Evolutionary conservation across 306 rosid genomes (phyloP).

Genomic region (Prinsepia uniflora): DNA sequence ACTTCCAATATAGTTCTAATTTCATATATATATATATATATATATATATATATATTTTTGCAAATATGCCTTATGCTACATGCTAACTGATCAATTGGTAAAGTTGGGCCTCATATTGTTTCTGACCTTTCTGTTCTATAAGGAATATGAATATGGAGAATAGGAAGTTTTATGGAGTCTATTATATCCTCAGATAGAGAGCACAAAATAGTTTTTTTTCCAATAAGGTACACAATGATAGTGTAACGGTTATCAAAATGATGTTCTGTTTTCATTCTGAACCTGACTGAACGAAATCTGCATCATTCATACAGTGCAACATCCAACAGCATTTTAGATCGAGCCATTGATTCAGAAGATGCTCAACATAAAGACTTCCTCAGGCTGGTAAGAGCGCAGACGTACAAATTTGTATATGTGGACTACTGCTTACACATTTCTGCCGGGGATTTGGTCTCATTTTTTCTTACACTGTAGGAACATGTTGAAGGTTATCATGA

Average conservation of each 20-base stretch:
- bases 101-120: neutral
- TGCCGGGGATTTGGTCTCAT: constrained; percentile 22
- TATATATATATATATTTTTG: too few relatives aligned
- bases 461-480: constrained; percentile 50
- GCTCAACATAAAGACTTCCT: constrained; percentile 69
- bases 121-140: neutral
- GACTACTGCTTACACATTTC: constrained; percentile 7
- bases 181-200: neutral
- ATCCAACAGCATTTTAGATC: constrained; percentile 94
- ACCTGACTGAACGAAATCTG: constrained; percentile 38
- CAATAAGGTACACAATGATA: neutral
- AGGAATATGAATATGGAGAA: neutral
- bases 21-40: too few relatives aligned
- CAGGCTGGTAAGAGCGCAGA: constrained; percentile 42
- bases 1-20: neutral
- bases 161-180: neutral
- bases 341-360: constrained; percentile 97
- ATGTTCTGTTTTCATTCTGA: constrained; percentile 19
- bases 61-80: neutral
- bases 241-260: neutral
- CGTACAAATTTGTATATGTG: neutral
- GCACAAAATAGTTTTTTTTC: neutral
- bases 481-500: constrained; percentile 98
- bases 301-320: constrained; percentile 66
- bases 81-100: neutral